Percentiles rank a stretch among this genome's conserved stretches.
phyloP scores from a whole-genome alignment of 345 rosid genomes.

The Clausena lansium region DNA sequence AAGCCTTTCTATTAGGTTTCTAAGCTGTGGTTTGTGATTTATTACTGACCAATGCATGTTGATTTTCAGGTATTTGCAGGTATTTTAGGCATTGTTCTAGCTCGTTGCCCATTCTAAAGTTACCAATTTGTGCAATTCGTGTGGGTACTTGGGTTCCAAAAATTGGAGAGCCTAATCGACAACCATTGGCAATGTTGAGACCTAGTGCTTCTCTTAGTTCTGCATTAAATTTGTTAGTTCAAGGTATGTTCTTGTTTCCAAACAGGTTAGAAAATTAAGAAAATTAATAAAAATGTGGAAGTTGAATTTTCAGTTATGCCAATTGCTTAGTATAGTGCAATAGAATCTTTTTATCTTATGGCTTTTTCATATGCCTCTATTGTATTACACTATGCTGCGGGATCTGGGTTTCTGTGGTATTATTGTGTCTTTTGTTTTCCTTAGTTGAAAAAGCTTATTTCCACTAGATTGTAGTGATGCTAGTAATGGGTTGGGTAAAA shows the following conservation, averaged over 20 bases:
- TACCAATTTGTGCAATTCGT: conserved; percentile 46
- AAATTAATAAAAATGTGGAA: background rate
- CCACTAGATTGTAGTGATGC: background rate
- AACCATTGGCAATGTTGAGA: conserved; percentile 57
- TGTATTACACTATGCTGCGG: background rate
- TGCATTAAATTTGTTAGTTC: conserved; percentile 60
- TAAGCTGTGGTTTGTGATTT: background rate
- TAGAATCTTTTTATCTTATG: background rate
- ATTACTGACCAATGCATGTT: conserved; percentile 24
- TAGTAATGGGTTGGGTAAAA: background rate
- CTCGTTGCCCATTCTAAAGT: conserved; percentile 47
- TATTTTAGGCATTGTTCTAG: conserved; percentile 47
- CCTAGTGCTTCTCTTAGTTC: conserved; percentile 61
- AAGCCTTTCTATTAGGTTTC: conserved; percentile 21
- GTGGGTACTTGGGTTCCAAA: conserved; percentile 60
- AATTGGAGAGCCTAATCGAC: conserved; percentile 45
- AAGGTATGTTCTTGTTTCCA: conserved; percentile 40
- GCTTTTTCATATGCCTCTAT: background rate
- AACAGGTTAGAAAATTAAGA: background rate
- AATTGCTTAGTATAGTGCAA: background rate
- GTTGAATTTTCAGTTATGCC: background rate
- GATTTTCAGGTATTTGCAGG: conserved; percentile 54
- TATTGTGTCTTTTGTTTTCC: background rate
- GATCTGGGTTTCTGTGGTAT: background rate
- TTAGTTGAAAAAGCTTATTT: background rate